Evolutionary conservation across 2,329 filamentous ascomycete species (phyloP).

Genomic region (Alternaria tenuissima): DNA sequence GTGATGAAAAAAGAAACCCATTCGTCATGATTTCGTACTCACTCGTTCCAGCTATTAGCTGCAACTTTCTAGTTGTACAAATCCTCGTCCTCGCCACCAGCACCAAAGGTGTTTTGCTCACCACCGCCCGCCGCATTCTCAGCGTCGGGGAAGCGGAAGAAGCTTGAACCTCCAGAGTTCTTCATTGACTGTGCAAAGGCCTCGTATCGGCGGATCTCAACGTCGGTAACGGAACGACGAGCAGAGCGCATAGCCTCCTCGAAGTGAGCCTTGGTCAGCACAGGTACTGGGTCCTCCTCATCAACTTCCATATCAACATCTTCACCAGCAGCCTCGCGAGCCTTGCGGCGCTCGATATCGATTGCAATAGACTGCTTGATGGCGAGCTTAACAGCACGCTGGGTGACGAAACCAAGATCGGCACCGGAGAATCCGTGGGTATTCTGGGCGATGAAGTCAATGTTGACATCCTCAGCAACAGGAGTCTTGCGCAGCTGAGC

Average conservation of each 20-base stretch:
- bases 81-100: slow-evolving; percentile 92
- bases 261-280: slow-evolving; percentile 95
- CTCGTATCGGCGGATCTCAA: slow-evolving; percentile 98
- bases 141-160: slow-evolving; percentile 88
- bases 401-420: slow-evolving; percentile 98
- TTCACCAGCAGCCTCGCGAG: slow-evolving; percentile 78
- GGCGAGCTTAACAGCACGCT: slow-evolving; percentile 98
- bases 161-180: slow-evolving; percentile 92
- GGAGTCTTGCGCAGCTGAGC: slow-evolving; percentile 99
- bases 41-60: slow-evolving; percentile 11
- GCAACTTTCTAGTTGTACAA: slow-evolving; percentile 81
- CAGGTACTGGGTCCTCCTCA: slow-evolving; percentile 89
- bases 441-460: slow-evolving; percentile 92
- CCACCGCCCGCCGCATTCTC: slow-evolving; percentile 59
- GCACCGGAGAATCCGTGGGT: slow-evolving; percentile 99
- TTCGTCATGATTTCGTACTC: slow-evolving; percentile 28
- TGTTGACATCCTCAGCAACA: slow-evolving; percentile 84
- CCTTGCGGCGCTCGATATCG: slow-evolving; percentile 91
- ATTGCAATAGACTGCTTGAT: slow-evolving; percentile 94
- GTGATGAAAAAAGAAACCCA: slow-evolving; percentile 22
- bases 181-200: slow-evolving; percentile 99
- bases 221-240: slow-evolving; percentile 91
- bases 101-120: slow-evolving; percentile 70
- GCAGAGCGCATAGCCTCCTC: slow-evolving; percentile 98
- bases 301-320: slow-evolving; percentile 76